Evolutionary conservation across 208 protist species (phyloP).

Genomic region (Acanthamoeba castellanii): DNA sequence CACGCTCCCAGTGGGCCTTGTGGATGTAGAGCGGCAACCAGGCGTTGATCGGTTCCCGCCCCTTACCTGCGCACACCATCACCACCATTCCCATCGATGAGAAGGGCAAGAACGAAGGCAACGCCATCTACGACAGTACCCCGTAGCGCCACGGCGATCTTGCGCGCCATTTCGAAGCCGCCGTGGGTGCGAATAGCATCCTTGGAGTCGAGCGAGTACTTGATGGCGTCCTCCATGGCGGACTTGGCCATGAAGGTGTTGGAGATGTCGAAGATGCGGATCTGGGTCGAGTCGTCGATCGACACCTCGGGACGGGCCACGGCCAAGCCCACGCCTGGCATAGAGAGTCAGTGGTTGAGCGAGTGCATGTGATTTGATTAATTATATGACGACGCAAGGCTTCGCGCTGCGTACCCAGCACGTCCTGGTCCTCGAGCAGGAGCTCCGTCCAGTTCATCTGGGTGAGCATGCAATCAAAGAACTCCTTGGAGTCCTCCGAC

Average conservation of each 20-base stretch:
- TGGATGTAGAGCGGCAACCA: conserved; percentile 80
- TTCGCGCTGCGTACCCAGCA: not conserved
- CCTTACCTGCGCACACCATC: conserved; percentile 22
- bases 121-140: not conserved
- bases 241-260: conserved; percentile 77
- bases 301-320: not conserved
- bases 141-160: conserved; percentile 62
- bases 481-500: conserved; percentile 29
- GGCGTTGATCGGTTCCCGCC: conserved; percentile 80
- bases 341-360: not conserved
- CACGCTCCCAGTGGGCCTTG: conserved; percentile 73
- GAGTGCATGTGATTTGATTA: not conserved
- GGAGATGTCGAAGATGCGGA: conserved; percentile 77
- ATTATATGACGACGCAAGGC: not conserved
- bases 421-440: conserved; percentile 66
- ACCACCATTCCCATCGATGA: not conserved
- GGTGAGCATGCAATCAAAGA: conserved; percentile 70
- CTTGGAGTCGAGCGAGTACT: conserved; percentile 51
- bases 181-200: conserved; percentile 74
- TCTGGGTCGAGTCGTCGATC: conserved; percentile 80
- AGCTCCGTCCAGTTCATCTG: conserved; percentile 77
- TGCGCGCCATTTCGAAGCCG: conserved; percentile 76
- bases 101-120: too few species aligned
- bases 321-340: conserved; percentile 10
- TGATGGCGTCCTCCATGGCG: conserved; percentile 80